A percentile compares a stretch with the other conserved stretches of the same genome.
Conservation (phyloP, 352 stramenopile genomes). For the Phytophthora fragariae region DNA sequence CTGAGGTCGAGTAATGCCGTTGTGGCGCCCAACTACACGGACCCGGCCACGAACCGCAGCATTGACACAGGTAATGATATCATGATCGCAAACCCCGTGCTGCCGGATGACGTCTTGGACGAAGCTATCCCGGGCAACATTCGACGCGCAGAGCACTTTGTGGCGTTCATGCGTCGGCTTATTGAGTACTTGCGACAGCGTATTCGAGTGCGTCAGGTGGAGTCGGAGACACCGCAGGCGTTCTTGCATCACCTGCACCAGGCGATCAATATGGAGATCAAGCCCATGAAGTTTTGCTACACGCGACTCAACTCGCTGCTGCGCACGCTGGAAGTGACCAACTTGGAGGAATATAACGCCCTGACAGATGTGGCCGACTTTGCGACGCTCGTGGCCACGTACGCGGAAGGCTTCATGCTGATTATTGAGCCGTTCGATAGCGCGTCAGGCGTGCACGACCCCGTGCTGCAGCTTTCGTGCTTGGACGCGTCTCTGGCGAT, state of each 20-base stretch:
- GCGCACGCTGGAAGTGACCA: conserved; percentile 96
- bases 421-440: conserved; percentile 97
- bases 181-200: conserved; percentile 94
- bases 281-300: conserved; percentile 98
- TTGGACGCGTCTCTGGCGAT: conserved; percentile 98
- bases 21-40: conserved; percentile 58
- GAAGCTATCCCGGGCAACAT: conserved; percentile 99
- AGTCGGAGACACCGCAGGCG: conserved; percentile 96
- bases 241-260: conserved; percentile 97
- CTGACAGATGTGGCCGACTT: conserved; percentile 98
- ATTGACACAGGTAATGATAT: conserved; percentile 73
- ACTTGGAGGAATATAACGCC: conserved; percentile 97
- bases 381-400: conserved; percentile 96
- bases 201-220: conserved; percentile 90
- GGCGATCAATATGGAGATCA: conserved; percentile 95
- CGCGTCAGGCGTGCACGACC: conserved; percentile 74
- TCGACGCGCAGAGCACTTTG: conserved; percentile 97
- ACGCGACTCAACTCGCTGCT: conserved; percentile 97
- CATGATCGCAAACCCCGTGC: conserved; percentile 81
- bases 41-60: conserved; percentile 43
- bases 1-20: conserved; percentile 92
- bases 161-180: conserved; percentile 97
- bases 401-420: conserved; percentile 98
- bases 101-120: conserved; percentile 95
- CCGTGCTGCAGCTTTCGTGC: conserved; percentile 95